Evolutionary conservation across 2,329 filamentous ascomycete genomes (phyloP), one percentile per base, ranked within the genome.

Genomic region (Aspergillus brunneoviolaceus): DNA sequence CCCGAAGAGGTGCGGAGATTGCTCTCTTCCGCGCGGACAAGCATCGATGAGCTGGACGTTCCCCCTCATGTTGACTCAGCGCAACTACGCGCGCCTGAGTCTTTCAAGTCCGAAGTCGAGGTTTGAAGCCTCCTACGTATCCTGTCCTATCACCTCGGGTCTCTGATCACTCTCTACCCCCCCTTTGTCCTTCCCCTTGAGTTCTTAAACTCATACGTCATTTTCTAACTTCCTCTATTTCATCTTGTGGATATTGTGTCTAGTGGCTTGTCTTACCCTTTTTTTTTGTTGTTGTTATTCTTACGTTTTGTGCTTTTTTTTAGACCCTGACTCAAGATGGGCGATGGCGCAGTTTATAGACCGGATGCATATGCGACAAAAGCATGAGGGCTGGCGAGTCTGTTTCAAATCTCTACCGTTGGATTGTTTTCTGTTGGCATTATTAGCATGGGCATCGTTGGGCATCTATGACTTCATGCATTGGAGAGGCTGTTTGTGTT

Each of bases 291-390:
- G 56, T 59, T 29, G 39, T 57, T 47, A 51, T n/a, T 60, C 6
- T 45, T 45, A 7, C 5, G 5, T 19, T 7, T 45, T 45, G 5
- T 45, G 14, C 39, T 51, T 45, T 61, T 63, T 65, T 66, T 65
- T 67, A 68, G 61, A 66, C 61, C 62, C 68, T 67, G 67, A 68
- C 59, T 63, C 58, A 66, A 70, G 63, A 66, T 52, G 60, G 54
- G 70, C 64, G 55, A 61, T 61, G 72, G 72, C 72, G 72, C 71
- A 72, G 66, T 66, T 70, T 61, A 74, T 74, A 74, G 72, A 74
- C 59, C 69, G 69, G 69, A 70, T 72, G 71, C 70, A 74, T 74
- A 54, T 72, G 67, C 67, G 65, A 67, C 62, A 68, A 69, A 69
- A 69, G 69, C 67, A 69, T 71, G 62, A 62, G 64, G 62, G 49